A percentile compares a stretch with the other conserved stretches of the same genome.
These are phyloP conservation scores for Claviceps maximensis DNA, from an alignment of 2,329 filamentous ascomycete genomes.

Conservation along the genomic window DNA sequence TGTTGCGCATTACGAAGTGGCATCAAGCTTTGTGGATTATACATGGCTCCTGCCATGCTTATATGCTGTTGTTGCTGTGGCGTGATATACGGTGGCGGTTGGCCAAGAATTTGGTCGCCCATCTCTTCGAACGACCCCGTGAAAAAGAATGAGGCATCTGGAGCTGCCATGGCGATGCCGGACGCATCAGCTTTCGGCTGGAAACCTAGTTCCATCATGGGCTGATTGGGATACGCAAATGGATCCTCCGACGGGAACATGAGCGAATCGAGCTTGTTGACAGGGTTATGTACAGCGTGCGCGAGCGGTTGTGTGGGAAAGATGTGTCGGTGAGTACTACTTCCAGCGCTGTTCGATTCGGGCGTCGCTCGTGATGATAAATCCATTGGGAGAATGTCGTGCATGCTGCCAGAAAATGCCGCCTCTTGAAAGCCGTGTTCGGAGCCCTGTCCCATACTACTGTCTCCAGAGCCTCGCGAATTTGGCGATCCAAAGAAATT, in stretches of 20 bases:
- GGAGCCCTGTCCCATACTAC: constrained; percentile 16
- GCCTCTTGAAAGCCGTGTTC: constrained; percentile 22
- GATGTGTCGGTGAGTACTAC: constrained; percentile 24
- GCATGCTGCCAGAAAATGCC: constrained; percentile 26
- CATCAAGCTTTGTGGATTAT: constrained; percentile 29
- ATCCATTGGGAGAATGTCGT: constrained; percentile 33
- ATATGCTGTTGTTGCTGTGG: constrained; percentile 32
- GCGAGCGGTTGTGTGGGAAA: constrained; percentile 20
- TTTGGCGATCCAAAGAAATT: constrained; percentile 13
- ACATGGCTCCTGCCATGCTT: constrained; percentile 31
- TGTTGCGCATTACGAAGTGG: constrained; percentile 20
- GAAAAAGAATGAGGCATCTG: constrained; percentile 35
- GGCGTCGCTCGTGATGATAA: constrained; percentile 29
- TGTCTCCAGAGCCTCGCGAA: constrained; percentile 21
- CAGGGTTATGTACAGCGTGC: constrained; percentile 25
- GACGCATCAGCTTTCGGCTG: constrained; percentile 22
- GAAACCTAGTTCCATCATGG: constrained; percentile 47
- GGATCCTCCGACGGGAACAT: constrained; percentile 73
- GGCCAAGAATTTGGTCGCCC: constrained; percentile 59
- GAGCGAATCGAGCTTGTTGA: constrained; percentile 61
- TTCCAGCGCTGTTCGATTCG: constrained; percentile 28
- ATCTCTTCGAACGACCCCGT: constrained; percentile 47
- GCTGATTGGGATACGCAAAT: constrained; percentile 67
- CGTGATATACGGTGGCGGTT: constrained; percentile 59
- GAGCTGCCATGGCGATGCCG: constrained; percentile 19